Base-by-base conservation (phyloP, 2,329 filamentous ascomycete species). In the Anthostomella pinea region DNA sequence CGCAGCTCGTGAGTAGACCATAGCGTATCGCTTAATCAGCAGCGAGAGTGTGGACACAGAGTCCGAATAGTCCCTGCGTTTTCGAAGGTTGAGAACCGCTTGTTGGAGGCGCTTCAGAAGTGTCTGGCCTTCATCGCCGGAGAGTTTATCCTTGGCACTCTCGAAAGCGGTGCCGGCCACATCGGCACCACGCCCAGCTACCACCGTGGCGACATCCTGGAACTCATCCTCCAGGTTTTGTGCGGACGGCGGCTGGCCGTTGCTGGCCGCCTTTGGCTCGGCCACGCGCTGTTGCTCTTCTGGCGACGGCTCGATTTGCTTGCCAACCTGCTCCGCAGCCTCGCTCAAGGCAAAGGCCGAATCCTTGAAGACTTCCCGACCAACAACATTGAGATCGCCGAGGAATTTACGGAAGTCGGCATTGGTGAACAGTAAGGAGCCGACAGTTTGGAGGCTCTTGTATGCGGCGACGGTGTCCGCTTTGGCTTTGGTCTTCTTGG, bases 371-470 rank as follows among this genome's bases (percentile, higher is more conserved):
- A 97, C 83, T 57, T 95, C 85, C 26, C 85, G 81, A 9, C 83
- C 85, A 30, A 96, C 77, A 0, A 82, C 81, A 29, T 81, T 81
- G 25, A 95, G 65, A 53, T 97, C 91, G 8, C 83, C 79, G 28
- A 96, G 68, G 52, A 97, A 89, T 6, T 90, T 72, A 24, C 90
- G 82, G 60, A 97, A 96, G 54, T 96, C 89, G 0, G 85, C 81
- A 58, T 97, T 97, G 10, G 87, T 88, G 27, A 97, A 69, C 1
- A 96, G 75, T n/a, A 97, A 69, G 3, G 83, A 85, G 19, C 85
- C 83, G 0, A 97, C 79, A 0, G 89, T 95, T 39, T 81, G 83
- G 30, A 95, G 66, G 59, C 89, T 95, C 55, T 85, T 73, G 54
- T 90, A 90, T 11, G 86, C 82, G 39, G 85, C 85, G 56, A 75